Evolutionary conservation across 139 green algal species (phyloP).

Genomic region (Coccomyxa sp.): DNA sequence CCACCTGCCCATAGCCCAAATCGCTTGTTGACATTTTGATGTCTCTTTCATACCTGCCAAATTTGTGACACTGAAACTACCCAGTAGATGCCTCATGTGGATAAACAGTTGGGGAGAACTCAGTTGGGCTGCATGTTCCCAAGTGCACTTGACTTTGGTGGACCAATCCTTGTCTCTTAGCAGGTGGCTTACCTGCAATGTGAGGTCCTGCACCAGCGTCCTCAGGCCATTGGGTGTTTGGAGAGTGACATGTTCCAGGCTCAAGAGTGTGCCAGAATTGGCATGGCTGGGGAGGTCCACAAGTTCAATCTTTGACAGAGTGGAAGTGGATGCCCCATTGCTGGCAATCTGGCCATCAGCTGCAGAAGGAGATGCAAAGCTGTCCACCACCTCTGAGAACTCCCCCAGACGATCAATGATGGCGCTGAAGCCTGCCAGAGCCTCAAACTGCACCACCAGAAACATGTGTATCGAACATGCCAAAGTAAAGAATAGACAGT

Average conservation of each 20-base stretch:
- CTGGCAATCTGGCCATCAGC: neutral
- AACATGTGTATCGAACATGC: neutral
- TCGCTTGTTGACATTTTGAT: too few species aligned
- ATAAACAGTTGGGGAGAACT: too few species aligned
- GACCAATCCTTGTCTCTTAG: too few species aligned
- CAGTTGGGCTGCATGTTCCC: too few species aligned
- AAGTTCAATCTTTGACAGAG: neutral
- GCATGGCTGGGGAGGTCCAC: neutral
- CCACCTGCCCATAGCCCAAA: slow-evolving; percentile 26
- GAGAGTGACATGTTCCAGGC: slow-evolving; percentile 60
- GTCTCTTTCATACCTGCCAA: too few species aligned
- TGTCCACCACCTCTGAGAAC: slow-evolving; percentile 68
- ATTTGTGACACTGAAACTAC: too few species aligned
- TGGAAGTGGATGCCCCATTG: neutral
- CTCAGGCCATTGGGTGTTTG: slow-evolving; percentile 51
- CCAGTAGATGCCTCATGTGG: too few species aligned
- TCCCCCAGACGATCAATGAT: slow-evolving; percentile 88
- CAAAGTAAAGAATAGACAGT: neutral
- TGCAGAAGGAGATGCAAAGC: neutral
- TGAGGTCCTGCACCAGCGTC: slow-evolving; percentile 44
- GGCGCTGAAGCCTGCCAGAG: slow-evolving; percentile 83
- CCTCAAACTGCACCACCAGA: slow-evolving; percentile 73
- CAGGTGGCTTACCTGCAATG: too few species aligned
- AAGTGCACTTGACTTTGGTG: too few species aligned
- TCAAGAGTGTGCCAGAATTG: slow-evolving; percentile 35